Percentiles rank a stretch among this genome's conserved stretches.
Evolutionary conservation across 164 flowering plant genomes (phyloP).

Genomic region (Brasenia schreberi): DNA sequence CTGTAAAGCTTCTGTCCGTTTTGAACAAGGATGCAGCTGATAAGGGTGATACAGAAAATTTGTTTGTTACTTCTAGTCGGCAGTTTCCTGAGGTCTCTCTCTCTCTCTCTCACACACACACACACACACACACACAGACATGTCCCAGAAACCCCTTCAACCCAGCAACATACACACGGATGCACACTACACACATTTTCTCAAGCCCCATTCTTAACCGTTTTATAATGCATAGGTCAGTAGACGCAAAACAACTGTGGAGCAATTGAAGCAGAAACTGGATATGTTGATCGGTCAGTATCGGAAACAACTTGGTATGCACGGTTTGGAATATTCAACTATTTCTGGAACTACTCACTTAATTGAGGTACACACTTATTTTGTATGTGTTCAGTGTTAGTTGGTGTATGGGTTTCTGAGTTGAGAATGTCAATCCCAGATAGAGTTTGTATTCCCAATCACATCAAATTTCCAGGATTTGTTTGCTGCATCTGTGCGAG

Average conservation of each 20-base stretch:
- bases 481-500: no score
- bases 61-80: conserved; percentile 38
- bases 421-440: no score
- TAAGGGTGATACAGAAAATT: conserved; percentile 43
- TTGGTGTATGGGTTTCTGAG: no score
- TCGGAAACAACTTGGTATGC: conserved; percentile 57
- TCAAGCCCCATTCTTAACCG: no score
- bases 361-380: conserved; percentile 90
- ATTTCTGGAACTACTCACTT: conserved; percentile 84
- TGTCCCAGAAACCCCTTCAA: no score
- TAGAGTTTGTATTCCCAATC: no score
- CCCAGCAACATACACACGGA: no score
- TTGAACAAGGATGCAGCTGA: conserved; percentile 79
- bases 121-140: no score
- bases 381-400: no score
- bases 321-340: conserved; percentile 51
- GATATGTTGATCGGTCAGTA: conserved; percentile 45
- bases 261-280: conserved; percentile 40
- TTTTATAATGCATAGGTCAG: conserved; percentile 30
- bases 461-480: no score
- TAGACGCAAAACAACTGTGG: conserved; percentile 35
- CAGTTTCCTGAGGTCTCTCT: conserved; percentile 57
- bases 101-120: no score
- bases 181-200: no score
- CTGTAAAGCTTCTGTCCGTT: conserved; percentile 56